Conservation (phyloP, 2,329 filamentous ascomycete species). For the Mycosphaerella arachidis region DNA sequence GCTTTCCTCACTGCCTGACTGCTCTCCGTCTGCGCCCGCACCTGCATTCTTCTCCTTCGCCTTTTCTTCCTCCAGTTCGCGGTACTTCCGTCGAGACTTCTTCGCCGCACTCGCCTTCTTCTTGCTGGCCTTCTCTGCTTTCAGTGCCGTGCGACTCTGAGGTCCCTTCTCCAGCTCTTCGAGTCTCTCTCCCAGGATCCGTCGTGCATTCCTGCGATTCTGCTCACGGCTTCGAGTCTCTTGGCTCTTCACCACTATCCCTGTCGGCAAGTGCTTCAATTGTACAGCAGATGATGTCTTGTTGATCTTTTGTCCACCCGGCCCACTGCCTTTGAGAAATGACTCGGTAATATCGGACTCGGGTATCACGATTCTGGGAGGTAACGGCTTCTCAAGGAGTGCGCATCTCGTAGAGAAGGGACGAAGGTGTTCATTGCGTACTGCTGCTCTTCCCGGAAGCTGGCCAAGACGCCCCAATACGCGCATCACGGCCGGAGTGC, state of each 20-base stretch:
- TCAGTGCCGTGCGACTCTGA: slow-evolving; percentile 60
- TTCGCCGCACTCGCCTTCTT: slow-evolving; percentile 73
- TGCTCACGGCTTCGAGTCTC: slow-evolving; percentile 80
- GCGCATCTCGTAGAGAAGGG: slow-evolving; percentile 17
- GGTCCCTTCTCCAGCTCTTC: slow-evolving; percentile 71
- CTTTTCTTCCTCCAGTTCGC: slow-evolving; percentile 53
- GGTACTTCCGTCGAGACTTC: slow-evolving; percentile 79
- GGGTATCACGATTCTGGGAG: slow-evolving; percentile 68
- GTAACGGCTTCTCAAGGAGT: slow-evolving; percentile 56
- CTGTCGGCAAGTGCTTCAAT: slow-evolving; percentile 82
- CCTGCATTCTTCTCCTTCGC: slow-evolving; percentile 15
- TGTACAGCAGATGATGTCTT: slow-evolving; percentile 96
- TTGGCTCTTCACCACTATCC: slow-evolving; percentile 90
- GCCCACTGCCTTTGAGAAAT: slow-evolving; percentile 87
- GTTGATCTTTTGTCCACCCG: slow-evolving; percentile 97
- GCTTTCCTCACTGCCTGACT: background rate
- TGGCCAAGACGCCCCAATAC: background rate
- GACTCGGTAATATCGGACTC: slow-evolving; percentile 77
- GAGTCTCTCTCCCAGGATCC: slow-evolving; percentile 69
- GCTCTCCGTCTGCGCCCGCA: background rate
- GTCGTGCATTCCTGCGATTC: slow-evolving; percentile 80
- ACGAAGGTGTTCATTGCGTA: slow-evolving; percentile 6
- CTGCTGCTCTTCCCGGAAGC: background rate
- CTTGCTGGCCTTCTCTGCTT: slow-evolving; percentile 58
- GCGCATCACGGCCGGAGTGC: background rate